phyloP scores from a whole-genome alignment of 805 yeast species.

The Isabelozyma rhagii region DNA sequence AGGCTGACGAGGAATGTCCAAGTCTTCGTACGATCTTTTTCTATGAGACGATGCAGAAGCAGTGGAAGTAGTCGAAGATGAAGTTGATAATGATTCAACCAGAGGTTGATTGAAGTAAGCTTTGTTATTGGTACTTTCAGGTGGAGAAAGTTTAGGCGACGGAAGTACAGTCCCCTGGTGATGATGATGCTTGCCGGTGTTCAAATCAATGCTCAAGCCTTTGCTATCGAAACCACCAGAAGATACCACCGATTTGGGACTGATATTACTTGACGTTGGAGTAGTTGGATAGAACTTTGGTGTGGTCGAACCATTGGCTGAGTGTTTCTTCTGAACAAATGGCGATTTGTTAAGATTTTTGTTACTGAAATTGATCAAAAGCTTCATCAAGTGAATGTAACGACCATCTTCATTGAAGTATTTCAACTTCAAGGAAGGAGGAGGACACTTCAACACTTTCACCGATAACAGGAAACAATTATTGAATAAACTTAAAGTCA shows the following conservation, averaged over 20 bases:
- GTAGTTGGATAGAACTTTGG: constrained; percentile 21
- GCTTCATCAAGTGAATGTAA: constrained; percentile 34
- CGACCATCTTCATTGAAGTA: constrained; percentile 38
- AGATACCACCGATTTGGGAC: constrained; percentile 9
- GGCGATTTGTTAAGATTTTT: background rate
- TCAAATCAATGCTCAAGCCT: background rate
- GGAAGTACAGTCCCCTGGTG: background rate
- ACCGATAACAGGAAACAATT: constrained; percentile 23
- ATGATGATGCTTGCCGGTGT: too few species aligned
- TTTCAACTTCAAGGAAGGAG: constrained; percentile 44
- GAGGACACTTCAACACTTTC: constrained; percentile 43
- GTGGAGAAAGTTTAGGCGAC: background rate
- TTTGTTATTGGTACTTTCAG: background rate
- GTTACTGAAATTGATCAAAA: constrained; percentile 30
- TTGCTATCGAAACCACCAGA: background rate
- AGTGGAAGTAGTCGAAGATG: background rate
- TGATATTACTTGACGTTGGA: constrained; percentile 22
- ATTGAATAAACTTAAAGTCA: constrained; percentile 12
- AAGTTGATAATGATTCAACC: background rate
- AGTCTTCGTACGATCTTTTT: constrained; percentile 12
- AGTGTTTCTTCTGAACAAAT: background rate
- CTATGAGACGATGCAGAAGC: background rate
- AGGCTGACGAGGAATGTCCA: background rate
- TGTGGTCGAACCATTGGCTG: constrained; percentile 3
- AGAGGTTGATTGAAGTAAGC: background rate